phyloP scores from a whole-genome alignment of 495 filamentous ascomycete species.

The Xylaria bambusicola region DNA sequence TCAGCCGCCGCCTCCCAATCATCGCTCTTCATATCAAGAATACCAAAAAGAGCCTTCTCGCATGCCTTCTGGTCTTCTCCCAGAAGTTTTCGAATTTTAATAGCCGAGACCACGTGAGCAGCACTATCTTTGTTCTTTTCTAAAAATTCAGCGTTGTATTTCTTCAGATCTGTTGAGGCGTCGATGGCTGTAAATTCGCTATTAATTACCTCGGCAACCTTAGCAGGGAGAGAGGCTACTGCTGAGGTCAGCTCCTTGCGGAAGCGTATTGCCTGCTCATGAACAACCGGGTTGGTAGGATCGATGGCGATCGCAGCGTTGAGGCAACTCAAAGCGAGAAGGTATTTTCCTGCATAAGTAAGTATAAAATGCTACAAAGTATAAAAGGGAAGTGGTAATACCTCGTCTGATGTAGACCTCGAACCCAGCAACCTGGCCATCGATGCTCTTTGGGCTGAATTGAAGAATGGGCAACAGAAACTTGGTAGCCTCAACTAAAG shows the following conservation, averaged over 20 bases:
- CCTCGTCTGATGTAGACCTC: constrained; percentile 75
- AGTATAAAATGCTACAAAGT: constrained; percentile 23
- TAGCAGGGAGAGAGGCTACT: constrained; percentile 55
- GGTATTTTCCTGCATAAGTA: constrained; percentile 66
- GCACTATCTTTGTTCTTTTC: constrained; percentile 63
- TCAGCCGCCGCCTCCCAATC: constrained; percentile 62
- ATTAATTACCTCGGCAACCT: constrained; percentile 66
- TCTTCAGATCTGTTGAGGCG: constrained; percentile 56
- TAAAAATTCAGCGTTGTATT: constrained; percentile 69
- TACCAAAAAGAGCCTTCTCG: constrained; percentile 61
- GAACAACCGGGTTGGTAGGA: constrained; percentile 69
- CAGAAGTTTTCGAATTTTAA: constrained; percentile 62
- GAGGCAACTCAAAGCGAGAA: constrained; percentile 84
- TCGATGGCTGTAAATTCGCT: constrained; percentile 64
- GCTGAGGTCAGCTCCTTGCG: constrained; percentile 61
- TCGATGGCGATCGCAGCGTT: constrained; percentile 70
- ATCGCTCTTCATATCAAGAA: constrained; percentile 56
- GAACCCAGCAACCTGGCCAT: constrained; percentile 81
- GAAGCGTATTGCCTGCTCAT: constrained; percentile 74
- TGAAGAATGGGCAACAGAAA: constrained; percentile 80
- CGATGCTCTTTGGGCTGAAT: constrained; percentile 76
- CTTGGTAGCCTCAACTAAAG: constrained; percentile 83
- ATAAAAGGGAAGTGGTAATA: constrained; percentile 11
- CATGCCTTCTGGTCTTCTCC: constrained; percentile 56
- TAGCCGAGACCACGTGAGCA: constrained; percentile 62